Evolutionary conservation across 2,329 filamentous ascomycete species (phyloP).

Genomic region (Arthrinium puccinioides): DNA sequence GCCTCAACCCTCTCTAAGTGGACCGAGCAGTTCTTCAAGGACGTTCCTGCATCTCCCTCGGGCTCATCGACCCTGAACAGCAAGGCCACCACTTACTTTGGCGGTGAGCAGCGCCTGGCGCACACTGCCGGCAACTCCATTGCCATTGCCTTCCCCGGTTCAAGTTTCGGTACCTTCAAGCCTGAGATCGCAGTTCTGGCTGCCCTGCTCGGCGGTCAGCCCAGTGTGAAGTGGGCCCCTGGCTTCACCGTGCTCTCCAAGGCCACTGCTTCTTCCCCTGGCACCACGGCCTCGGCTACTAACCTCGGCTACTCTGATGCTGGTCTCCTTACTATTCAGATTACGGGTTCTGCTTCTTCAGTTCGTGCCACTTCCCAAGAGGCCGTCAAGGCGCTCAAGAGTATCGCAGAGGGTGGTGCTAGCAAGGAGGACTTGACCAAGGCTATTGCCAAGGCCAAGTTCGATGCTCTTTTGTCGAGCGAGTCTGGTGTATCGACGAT

Average conservation of each 20-base stretch:
- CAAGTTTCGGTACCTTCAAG: conserved; percentile 75
- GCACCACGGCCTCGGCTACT: conserved; percentile 63
- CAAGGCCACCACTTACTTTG: conserved; percentile 76
- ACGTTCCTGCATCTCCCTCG: conserved; percentile 48
- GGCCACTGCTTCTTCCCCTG: conserved; percentile 58
- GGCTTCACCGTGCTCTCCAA: conserved; percentile 89
- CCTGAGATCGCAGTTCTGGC: conserved; percentile 83
- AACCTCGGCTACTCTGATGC: conserved; percentile 89
- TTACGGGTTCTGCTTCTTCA: conserved; percentile 66
- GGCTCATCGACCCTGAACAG: conserved; percentile 48
- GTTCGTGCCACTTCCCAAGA: conserved; percentile 69
- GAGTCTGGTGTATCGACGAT: conserved; percentile 73
- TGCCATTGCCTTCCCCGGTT: conserved; percentile 88
- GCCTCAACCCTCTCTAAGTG: conserved; percentile 75
- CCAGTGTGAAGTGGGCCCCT: conserved; percentile 89
- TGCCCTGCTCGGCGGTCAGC: conserved; percentile 82
- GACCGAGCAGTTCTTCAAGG: conserved; percentile 87
- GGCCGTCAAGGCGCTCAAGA: conserved; percentile 75
- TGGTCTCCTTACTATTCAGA: conserved; percentile 77
- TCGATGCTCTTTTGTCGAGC: conserved; percentile 75
- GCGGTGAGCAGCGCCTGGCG: conserved; percentile 86
- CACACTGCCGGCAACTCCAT: conserved; percentile 72
- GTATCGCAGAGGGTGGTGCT: conserved; percentile 67
- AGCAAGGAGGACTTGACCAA: conserved; percentile 83
- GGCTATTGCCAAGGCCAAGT: conserved; percentile 89